These are phyloP conservation scores for Dictyostelium brefeldianum DNA, from an alignment of 78 protist genomes.

Conservation along the genomic window DNA sequence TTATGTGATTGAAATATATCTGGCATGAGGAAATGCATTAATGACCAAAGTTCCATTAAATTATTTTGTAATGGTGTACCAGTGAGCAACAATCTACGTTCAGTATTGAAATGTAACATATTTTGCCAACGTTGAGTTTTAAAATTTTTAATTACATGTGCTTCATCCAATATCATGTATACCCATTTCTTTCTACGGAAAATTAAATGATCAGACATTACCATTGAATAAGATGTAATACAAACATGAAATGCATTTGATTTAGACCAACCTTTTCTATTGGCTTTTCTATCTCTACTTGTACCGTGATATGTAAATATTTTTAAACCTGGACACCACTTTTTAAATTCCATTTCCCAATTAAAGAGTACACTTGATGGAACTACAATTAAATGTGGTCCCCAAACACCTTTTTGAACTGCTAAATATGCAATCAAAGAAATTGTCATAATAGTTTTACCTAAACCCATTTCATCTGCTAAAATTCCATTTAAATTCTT, in stretches of 20 bases:
- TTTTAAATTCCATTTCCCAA: constrained; percentile 92
- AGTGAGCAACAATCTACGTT: constrained; percentile 96
- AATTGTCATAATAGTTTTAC: constrained; percentile 97
- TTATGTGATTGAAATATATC: constrained; percentile 89
- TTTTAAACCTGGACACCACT: constrained; percentile 91
- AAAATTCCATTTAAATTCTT: constrained; percentile 94
- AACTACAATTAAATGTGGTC: constrained; percentile 94
- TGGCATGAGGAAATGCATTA: constrained; percentile 96
- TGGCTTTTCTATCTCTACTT: constrained; percentile 50
- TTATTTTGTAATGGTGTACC: constrained; percentile 96
- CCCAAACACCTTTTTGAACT: constrained; percentile 77
- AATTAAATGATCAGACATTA: constrained; percentile 89
- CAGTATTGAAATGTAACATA: constrained; percentile 85
- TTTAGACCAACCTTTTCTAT: constrained; percentile 92
- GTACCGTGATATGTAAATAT: constrained; percentile 58
- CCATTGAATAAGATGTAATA: constrained; percentile 85
- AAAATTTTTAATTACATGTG: constrained; percentile 95
- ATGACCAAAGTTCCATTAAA: constrained; percentile 94
- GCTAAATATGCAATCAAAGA: constrained; percentile 96
- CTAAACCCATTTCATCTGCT: constrained; percentile 98
- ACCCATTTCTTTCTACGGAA: constrained; percentile 86
- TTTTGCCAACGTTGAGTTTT: constrained; percentile 87
- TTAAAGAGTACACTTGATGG: constrained; percentile 96
- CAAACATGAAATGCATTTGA: constrained; percentile 92
- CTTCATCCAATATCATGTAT: constrained; percentile 98